phyloP scores from a whole-genome alignment of 768 basidiomycete species.

The Boletus bicolor region DNA sequence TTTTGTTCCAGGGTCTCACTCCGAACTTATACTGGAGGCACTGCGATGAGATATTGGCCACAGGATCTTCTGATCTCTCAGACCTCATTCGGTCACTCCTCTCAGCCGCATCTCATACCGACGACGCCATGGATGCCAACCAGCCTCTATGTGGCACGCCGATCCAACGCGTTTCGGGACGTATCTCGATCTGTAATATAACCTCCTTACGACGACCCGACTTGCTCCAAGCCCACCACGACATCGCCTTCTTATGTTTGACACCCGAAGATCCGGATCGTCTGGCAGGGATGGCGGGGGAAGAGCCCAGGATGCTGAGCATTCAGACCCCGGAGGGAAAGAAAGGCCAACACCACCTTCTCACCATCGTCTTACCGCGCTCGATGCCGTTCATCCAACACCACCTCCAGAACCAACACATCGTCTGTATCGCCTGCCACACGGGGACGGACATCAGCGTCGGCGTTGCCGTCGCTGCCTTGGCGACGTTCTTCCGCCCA shows the following conservation, averaged over 20 bases:
- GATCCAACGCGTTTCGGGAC: slow-evolving; percentile 34
- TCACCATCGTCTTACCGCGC: slow-evolving; percentile 46
- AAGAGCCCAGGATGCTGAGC: slow-evolving; percentile 8
- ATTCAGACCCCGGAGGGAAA: slow-evolving; percentile 44
- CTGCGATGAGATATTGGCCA: slow-evolving; percentile 43
- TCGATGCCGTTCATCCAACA: slow-evolving; percentile 44
- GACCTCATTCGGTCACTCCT: slow-evolving; percentile 20
- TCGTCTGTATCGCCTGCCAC: slow-evolving; percentile 51
- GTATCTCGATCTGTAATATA: slow-evolving; percentile 39
- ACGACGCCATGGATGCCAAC: not conserved
- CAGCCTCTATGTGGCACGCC: slow-evolving; percentile 5
- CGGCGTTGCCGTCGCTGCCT: slow-evolving; percentile 57
- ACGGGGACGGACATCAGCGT: slow-evolving; percentile 61
- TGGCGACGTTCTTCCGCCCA: slow-evolving; percentile 58
- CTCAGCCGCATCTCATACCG: not conserved
- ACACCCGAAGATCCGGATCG: not conserved
- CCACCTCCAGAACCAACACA: slow-evolving; percentile 35
- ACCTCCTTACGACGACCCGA: slow-evolving; percentile 23
- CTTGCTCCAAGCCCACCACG: not conserved
- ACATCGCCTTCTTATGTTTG: slow-evolving; percentile 20
- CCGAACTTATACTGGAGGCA: slow-evolving; percentile 71
- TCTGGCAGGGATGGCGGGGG: not conserved
- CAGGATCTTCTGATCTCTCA: slow-evolving; percentile 49
- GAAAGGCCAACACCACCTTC: slow-evolving; percentile 49
- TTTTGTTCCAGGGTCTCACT: slow-evolving; percentile 59